A percentile compares a stretch with the other conserved stretches of the same genome.
Conservation (phyloP, 1,139 yeast genomes). For the Zygosaccharomyces sapae region DNA sequence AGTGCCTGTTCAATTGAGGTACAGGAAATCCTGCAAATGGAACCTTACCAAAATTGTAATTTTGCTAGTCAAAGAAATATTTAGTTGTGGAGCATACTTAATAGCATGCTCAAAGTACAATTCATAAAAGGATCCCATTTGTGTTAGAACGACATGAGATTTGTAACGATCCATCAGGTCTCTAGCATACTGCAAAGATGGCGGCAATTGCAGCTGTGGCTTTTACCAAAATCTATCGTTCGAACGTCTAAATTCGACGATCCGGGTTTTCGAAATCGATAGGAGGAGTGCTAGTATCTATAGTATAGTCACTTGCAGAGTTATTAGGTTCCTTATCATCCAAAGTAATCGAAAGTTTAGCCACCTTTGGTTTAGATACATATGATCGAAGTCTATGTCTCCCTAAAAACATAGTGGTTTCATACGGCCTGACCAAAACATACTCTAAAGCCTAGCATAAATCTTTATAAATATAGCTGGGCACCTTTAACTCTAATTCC, state of each 20-base stretch:
- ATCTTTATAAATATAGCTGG: not conserved
- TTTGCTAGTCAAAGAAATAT: constrained; percentile 54
- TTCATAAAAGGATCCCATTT: constrained; percentile 90
- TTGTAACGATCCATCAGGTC: constrained; percentile 49
- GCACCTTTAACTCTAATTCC: not conserved
- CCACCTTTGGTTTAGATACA: constrained; percentile 8
- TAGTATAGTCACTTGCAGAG: not conserved
- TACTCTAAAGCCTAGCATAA: not conserved
- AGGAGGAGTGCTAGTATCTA: constrained; percentile 9
- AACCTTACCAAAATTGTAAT: constrained; percentile 46
- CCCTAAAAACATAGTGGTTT: constrained; percentile 1
- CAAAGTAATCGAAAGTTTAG: constrained; percentile 10
- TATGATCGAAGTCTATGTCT: constrained; percentile 6
- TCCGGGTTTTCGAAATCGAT: not conserved
- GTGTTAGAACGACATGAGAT: constrained; percentile 74
- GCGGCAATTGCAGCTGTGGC: constrained; percentile 22
- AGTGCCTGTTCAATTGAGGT: constrained; percentile 64
- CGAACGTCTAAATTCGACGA: not conserved
- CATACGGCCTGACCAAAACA: not conserved
- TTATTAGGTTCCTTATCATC: not conserved
- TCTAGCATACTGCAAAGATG: constrained; percentile 36
- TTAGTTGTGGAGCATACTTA: constrained; percentile 63
- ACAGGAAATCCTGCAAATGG: constrained; percentile 94
- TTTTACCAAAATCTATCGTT: not conserved
- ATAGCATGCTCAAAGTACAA: constrained; percentile 85